phyloP scores from a whole-genome alignment of 163 green algal genomes.

The Scenedesmus sp. region DNA sequence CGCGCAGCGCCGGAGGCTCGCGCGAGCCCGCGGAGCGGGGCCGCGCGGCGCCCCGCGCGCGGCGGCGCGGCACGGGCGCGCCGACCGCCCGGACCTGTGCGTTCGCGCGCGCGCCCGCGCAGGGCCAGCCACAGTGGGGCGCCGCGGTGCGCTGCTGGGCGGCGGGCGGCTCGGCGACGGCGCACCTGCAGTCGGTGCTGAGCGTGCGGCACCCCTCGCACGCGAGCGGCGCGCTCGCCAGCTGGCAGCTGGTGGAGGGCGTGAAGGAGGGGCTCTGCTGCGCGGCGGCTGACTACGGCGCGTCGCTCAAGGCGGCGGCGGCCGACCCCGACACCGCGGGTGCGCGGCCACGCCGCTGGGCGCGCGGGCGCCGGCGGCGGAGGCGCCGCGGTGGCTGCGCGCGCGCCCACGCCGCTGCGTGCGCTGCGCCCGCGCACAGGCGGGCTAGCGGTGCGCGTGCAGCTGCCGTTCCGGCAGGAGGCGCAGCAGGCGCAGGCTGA shows the following conservation, averaged over 20 bases:
- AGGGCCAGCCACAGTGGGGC: conserved; percentile 45
- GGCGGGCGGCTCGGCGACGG: conserved; percentile 18
- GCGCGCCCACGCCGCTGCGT: not conserved
- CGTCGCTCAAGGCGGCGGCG: not conserved
- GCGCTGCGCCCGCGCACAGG: no score
- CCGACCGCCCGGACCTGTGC: no score
- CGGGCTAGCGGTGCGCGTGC: conserved; percentile 39
- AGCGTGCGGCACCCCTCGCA: conserved; percentile 23
- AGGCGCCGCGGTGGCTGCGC: not conserved
- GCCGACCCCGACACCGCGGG: conserved; percentile 22
- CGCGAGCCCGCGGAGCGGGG: no score
- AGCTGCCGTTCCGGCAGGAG: conserved; percentile 47
- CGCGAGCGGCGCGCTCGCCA: conserved; percentile 5
- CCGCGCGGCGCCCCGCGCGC: no score
- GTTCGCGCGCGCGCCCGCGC: no score
- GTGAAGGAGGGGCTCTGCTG: conserved; percentile 49
- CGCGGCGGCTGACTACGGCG: conserved; percentile 39
- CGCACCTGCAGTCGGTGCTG: conserved; percentile 44
- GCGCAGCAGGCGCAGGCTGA: no score
- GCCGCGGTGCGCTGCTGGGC: conserved; percentile 19
- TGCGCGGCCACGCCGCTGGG: not conserved
- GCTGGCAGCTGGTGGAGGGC: conserved; percentile 32
- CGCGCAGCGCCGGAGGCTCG: no score
- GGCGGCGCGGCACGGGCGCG: no score
- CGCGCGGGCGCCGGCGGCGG: not conserved